A percentile compares a stretch with the other conserved stretches of the same genome.
Conservation (phyloP, 371 early-diverging fungal species). For the Thermomucor indicae-seudaticae region DNA sequence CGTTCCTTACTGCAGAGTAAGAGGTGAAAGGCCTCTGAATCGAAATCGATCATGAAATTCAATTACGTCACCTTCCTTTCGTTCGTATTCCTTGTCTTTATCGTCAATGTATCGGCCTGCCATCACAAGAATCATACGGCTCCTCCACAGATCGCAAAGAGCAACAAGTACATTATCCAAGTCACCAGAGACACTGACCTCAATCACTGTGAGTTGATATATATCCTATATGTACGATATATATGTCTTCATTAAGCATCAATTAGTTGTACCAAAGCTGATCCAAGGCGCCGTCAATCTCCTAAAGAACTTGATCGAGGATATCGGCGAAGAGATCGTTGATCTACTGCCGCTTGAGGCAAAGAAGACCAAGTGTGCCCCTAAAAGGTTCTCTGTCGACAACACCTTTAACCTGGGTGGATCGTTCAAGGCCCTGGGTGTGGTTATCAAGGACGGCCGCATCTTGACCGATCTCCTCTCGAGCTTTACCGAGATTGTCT, state of each 20-base stretch:
- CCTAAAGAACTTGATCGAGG: conserved; percentile 28
- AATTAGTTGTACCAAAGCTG: conserved; percentile 19
- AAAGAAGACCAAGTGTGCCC: conserved; percentile 5
- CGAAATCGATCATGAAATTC: not conserved
- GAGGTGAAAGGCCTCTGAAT: not conserved
- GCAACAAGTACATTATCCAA: conserved; percentile 30
- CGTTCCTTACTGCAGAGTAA: not conserved
- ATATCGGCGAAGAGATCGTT: conserved; percentile 16
- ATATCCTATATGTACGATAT: not conserved
- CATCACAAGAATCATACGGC: too few relatives aligned
- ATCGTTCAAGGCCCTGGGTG: conserved; percentile 28
- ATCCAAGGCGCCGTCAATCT: conserved; percentile 4
- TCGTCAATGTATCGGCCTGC: not conserved
- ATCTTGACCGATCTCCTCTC: conserved; percentile 11
- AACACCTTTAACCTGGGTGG: conserved; percentile 27
- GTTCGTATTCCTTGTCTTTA: not conserved
- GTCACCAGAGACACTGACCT: conserved; percentile 18
- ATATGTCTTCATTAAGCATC: not conserved
- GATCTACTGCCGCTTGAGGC: conserved; percentile 5
- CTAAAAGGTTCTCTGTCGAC: conserved; percentile 21
- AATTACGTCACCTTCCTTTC: too few relatives aligned
- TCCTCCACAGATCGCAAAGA: too few relatives aligned
- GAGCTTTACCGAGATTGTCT: conserved; percentile 20
- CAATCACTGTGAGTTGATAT: conserved; percentile 21
- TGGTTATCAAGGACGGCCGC: conserved; percentile 20